Conservation (phyloP, 129 eudicot species). For the Glebionis coronaria region DNA sequence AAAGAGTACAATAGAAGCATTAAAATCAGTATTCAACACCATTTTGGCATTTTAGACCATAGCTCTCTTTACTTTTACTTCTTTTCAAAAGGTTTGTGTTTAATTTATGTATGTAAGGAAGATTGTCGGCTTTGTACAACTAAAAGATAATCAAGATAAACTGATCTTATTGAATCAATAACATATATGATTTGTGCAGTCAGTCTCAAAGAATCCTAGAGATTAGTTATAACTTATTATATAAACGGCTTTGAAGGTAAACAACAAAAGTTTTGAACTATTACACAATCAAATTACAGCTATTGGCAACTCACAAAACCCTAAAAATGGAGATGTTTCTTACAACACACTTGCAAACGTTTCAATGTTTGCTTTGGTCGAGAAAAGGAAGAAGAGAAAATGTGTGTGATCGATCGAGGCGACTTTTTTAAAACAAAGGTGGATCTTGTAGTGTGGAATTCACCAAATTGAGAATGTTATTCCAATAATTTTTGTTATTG, state of each 20-base stretch:
- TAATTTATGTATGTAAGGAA: not conserved
- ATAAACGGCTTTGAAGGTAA: not conserved
- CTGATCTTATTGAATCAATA: not conserved
- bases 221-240: not conserved
- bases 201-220: not conserved
- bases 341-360: constrained; percentile 31
- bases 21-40: constrained; percentile 30
- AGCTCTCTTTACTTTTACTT: not conserved
- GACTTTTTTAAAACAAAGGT: constrained; percentile 31
- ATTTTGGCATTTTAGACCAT: constrained; percentile 9
- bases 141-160: not conserved
- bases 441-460: constrained; percentile 75
- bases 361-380: constrained; percentile 25
- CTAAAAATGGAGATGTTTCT: constrained; percentile 15
- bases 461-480: constrained; percentile 43
- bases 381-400: constrained; percentile 1
- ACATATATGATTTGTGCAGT: not conserved
- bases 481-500: constrained; percentile 87
- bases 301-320: constrained; percentile 20
- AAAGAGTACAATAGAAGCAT: constrained; percentile 32
- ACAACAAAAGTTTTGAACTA: constrained; percentile 6
- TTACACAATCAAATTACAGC: constrained; percentile 13
- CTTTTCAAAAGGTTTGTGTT: not conserved
- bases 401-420: not conserved
- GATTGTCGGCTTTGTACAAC: not conserved